phyloP scores from a whole-genome alignment of 495 filamentous ascomycete genomes.

The Jackrogersella minutella region DNA sequence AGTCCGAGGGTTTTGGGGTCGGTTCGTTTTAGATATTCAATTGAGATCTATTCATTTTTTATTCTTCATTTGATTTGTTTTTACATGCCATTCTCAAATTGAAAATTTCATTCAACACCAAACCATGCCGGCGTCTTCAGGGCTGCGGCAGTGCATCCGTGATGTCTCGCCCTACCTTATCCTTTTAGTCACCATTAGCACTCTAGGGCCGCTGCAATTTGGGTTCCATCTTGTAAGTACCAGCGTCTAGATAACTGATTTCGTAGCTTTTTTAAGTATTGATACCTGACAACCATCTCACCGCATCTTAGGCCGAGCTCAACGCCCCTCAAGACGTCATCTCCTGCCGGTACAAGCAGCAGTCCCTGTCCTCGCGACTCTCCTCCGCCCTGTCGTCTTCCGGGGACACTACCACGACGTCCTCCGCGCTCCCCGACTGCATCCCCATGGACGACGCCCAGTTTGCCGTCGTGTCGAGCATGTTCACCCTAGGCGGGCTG shows the following conservation, averaged over 20 bases:
- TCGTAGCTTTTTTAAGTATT: too few species aligned
- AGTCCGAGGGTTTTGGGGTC: background rate
- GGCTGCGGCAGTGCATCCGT: conserved; percentile 43
- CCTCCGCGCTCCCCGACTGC: conserved; percentile 70
- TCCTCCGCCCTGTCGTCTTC: conserved; percentile 38
- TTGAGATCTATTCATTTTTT: background rate
- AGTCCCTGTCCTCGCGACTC: conserved; percentile 51
- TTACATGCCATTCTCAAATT: background rate
- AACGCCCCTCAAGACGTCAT: conserved; percentile 93
- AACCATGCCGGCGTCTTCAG: conserved; percentile 47
- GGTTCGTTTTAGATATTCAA: background rate
- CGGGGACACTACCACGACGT: conserved; percentile 27
- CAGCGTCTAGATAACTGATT: too few species aligned
- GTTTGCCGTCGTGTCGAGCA: conserved; percentile 83
- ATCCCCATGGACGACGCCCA: conserved; percentile 80
- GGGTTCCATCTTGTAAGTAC: conserved; percentile 89
- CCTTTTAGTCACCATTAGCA: conserved; percentile 68
- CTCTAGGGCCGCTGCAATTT: conserved; percentile 87
- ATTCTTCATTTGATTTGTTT: too few species aligned
- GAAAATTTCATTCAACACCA: background rate
- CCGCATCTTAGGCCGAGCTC: conserved; percentile 76
- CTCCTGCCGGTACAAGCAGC: conserved; percentile 73
- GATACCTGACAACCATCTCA: conserved; percentile 1
- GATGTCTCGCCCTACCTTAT: conserved; percentile 70
- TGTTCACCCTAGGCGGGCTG: conserved; percentile 91